Evolutionary conservation across 495 filamentous ascomycete genomes (phyloP), one percentile per base, ranked within the genome.

Genomic region (Penicillium alfredii): DNA sequence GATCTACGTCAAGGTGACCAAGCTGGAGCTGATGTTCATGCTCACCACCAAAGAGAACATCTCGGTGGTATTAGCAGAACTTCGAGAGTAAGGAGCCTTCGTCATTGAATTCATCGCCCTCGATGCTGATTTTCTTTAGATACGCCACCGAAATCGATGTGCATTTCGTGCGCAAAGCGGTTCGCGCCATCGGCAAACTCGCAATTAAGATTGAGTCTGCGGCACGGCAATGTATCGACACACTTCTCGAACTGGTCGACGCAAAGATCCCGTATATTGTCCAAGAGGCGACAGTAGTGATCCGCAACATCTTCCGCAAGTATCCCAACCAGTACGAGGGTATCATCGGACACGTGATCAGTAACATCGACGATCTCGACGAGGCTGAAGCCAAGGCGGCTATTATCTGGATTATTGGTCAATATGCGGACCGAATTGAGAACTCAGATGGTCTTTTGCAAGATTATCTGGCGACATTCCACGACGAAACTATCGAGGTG

Each of bases 251-350:
- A 32, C 74, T 99, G 14, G 92, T 99, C 8, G 80, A 88, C 13
- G 96, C 92, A n/a, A 97, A 97, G 64, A 86, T 99, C 30, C 88
- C 86, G n/a, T 99, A 99, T 58, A 97, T 99, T 35, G 92, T 99
- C 4, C 92, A 99, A 61, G 92, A 99, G 64, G 92, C 92, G n/a
- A 99, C 93, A 0, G 92, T 99, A 15, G 92, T 99, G 12, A 99
- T 99, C 52, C 82, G 88, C 45, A 97, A 99, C 60, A 97, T 99
- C 54, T 97, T 99, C 75, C 80, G 92, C 41, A 97, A 97, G 62
- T 99, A 99, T 57, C 92, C 92, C 4, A 95, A 96, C 56, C 84
- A 94, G 56, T 99, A 99, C 59, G 92, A 99, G 63, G 85, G 81
- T 40, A 97, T 99, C 64, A 99, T 99, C 58, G 79, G 81, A 9